Evolutionary conservation across 225 moss, liverwort and hornwort species (phyloP).

Genomic region (Antitrichia curtipendula): DNA sequence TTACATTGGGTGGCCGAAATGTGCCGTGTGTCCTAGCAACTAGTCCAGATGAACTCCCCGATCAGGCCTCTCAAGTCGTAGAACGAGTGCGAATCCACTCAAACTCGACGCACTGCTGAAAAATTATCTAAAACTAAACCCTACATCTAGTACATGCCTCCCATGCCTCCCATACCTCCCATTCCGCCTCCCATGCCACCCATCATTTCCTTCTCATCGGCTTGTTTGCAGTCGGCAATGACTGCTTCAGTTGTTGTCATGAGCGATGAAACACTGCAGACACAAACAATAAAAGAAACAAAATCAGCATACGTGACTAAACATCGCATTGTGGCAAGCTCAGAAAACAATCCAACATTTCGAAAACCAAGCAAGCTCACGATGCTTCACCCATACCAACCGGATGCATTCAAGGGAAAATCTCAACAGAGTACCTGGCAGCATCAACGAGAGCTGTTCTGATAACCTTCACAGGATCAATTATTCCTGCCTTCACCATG

Average conservation of each 20-base stretch:
- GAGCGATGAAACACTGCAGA: constrained; percentile 29
- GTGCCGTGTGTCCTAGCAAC: neutral
- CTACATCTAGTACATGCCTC: neutral
- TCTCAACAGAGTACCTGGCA: constrained; percentile 14
- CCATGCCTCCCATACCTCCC: neutral
- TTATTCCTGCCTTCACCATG: constrained; percentile 49
- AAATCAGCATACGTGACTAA: neutral
- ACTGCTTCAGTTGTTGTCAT: constrained; percentile 48
- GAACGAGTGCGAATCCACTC: neutral
- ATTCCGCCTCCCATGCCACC: constrained; percentile 1
- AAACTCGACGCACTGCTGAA: neutral
- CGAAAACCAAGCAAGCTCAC: neutral
- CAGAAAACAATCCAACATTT: neutral
- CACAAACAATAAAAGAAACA: neutral
- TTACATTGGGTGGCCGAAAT: constrained; percentile 13
- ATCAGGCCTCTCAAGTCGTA: neutral
- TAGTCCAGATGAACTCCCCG: neutral
- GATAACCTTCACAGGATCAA: constrained; percentile 44
- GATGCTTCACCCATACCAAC: neutral
- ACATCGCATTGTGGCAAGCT: neutral
- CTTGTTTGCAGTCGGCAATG: constrained; percentile 25
- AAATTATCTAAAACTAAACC: neutral
- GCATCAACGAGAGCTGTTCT: constrained; percentile 33
- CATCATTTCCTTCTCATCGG: constrained; percentile 31
- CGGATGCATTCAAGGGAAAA: neutral